Conservation (phyloP, 2,329 filamentous ascomycete species). For the Cladosporium colombiae region DNA sequence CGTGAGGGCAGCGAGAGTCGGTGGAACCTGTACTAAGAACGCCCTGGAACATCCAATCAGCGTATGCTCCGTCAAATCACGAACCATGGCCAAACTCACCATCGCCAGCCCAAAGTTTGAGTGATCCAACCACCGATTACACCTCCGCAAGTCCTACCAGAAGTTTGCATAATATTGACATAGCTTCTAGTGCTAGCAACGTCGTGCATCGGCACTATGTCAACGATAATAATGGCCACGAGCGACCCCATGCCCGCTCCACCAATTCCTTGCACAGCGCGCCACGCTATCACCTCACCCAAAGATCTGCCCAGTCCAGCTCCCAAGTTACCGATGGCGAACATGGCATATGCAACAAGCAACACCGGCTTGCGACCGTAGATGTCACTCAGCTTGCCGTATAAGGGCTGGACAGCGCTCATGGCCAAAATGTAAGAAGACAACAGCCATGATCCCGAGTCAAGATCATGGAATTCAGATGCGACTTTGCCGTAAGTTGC, state of each 20-base stretch:
- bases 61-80: not conserved
- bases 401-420: slow-evolving; percentile 45
- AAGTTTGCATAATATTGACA: slow-evolving; percentile 54
- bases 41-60: slow-evolving; percentile 42
- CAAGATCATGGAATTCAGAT: slow-evolving; percentile 47
- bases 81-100: slow-evolving; percentile 42
- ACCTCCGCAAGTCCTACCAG: slow-evolving; percentile 53
- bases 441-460: slow-evolving; percentile 47
- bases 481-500: slow-evolving; percentile 62
- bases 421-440: slow-evolving; percentile 47
- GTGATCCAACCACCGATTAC: slow-evolving; percentile 62
- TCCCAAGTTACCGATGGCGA: slow-evolving; percentile 43
- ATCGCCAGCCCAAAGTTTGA: slow-evolving; percentile 66
- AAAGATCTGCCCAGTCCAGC: slow-evolving; percentile 48
- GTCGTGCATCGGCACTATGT: slow-evolving; percentile 19
- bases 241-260: slow-evolving; percentile 48
- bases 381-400: slow-evolving; percentile 49
- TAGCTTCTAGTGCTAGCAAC: slow-evolving; percentile 51
- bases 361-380: slow-evolving; percentile 47
- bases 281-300: slow-evolving; percentile 43
- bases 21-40: slow-evolving; percentile 59
- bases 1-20: slow-evolving; percentile 54
- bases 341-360: slow-evolving; percentile 43
- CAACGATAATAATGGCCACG: slow-evolving; percentile 50
- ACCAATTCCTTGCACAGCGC: slow-evolving; percentile 49